phyloP scores from a whole-genome alignment of 768 basidiomycete species.

The Hericium erinaceus region DNA sequence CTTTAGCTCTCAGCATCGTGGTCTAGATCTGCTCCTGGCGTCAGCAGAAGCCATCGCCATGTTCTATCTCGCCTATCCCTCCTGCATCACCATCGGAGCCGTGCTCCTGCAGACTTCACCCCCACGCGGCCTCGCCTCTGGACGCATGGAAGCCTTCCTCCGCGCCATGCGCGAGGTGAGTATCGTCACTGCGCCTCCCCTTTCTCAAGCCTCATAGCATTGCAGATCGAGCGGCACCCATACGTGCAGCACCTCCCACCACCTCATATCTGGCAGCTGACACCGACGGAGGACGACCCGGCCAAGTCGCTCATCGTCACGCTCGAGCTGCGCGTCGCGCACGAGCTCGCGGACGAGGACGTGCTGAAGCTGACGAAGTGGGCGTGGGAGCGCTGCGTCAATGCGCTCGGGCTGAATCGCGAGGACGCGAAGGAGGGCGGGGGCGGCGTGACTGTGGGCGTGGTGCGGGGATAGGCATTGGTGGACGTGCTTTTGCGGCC shows the following conservation, averaged over 20 bases:
- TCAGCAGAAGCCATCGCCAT: conserved; percentile 68
- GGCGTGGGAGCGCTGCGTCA: conserved; percentile 61
- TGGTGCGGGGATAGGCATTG: conserved; percentile 43
- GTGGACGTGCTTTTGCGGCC: too few relatives aligned
- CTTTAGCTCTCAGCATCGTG: conserved; percentile 44
- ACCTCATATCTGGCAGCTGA: conserved; percentile 85
- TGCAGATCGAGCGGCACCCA: conserved; percentile 74
- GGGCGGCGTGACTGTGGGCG: conserved; percentile 65
- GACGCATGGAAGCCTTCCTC: conserved; percentile 75
- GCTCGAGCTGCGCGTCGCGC: conserved; percentile 66
- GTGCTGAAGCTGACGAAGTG: conserved; percentile 64
- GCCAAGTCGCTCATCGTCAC: conserved; percentile 59
- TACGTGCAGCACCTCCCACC: conserved; percentile 75
- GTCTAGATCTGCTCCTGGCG: conserved; percentile 82
- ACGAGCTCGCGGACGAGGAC: conserved; percentile 59
- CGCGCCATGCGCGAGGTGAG: conserved; percentile 74
- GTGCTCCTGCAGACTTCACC: conserved; percentile 89
- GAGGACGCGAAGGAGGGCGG: conserved; percentile 22
- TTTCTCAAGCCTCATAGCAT: not conserved
- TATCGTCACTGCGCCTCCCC: conserved; percentile 10
- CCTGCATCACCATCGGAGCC: conserved; percentile 74
- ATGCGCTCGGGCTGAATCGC: conserved; percentile 32
- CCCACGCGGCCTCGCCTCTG: conserved; percentile 41
- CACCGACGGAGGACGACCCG: conserved; percentile 19
- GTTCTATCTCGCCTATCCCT: conserved; percentile 76